Evolutionary conservation across 164 flowering plant genomes (phyloP).

Genomic region (Chloranthus sessilifolius): DNA sequence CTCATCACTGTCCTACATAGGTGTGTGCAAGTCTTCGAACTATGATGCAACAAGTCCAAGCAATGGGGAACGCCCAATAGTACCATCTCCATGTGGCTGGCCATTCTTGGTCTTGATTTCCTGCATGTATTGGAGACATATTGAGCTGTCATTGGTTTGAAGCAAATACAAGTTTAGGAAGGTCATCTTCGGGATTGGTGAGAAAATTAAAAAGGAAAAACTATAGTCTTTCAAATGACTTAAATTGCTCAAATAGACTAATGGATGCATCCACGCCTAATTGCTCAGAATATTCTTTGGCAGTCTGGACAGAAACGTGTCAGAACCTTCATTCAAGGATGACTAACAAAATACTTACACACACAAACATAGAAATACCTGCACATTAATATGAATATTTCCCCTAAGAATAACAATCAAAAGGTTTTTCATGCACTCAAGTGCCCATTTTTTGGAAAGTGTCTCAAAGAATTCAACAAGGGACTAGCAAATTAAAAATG

Average conservation of each 20-base stretch:
- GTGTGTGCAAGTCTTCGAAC: background rate
- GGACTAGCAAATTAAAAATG: slow-evolving; percentile 49
- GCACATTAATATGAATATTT: slow-evolving; percentile 98
- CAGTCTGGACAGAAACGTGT: slow-evolving; percentile 48
- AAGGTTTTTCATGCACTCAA: slow-evolving; percentile 99
- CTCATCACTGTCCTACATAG: background rate
- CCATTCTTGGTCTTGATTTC: too few species aligned
- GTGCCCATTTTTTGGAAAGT: slow-evolving; percentile 94
- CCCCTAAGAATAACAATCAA: slow-evolving; percentile 87
- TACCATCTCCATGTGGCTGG: slow-evolving; percentile 6
- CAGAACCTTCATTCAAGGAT: background rate
- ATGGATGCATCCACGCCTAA: slow-evolving; percentile 93
- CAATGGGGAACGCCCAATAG: slow-evolving; percentile 4
- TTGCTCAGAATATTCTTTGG: slow-evolving; percentile 97
- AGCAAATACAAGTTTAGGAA: too few species aligned
- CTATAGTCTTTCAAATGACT: slow-evolving; percentile 95
- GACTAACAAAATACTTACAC: background rate
- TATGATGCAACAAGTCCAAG: slow-evolving; percentile 17
- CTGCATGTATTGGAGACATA: too few species aligned
- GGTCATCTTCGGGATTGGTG: too few species aligned
- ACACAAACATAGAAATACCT: slow-evolving; percentile 36
- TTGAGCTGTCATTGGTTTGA: too few species aligned
- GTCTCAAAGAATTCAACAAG: slow-evolving; percentile 99
- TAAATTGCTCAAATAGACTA: slow-evolving; percentile 95
- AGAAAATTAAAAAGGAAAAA: too few species aligned